phyloP scores from a whole-genome alignment of 306 rosid genomes.

The Senna tora region DNA sequence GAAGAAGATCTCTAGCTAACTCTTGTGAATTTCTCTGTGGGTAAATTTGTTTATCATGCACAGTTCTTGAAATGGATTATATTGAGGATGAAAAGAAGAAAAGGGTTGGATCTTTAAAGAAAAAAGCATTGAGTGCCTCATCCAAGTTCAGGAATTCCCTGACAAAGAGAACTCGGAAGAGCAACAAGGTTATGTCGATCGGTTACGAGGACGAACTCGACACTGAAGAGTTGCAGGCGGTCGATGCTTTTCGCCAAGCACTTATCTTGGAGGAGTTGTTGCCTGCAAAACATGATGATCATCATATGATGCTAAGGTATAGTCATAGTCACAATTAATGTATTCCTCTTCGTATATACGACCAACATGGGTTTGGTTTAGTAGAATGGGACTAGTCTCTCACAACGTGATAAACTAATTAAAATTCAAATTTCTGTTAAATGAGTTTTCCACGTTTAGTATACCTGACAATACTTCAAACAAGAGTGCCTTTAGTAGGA shows the following conservation, averaged over 20 bases:
- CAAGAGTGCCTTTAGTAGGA: too few relatives aligned
- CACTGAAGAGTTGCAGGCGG: constrained; percentile 71
- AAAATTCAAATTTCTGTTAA: too few relatives aligned
- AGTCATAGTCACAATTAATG: not conserved
- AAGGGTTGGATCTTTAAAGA: constrained; percentile 71
- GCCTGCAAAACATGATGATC: constrained; percentile 84
- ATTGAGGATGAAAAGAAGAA: constrained; percentile 83
- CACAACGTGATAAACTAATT: too few relatives aligned
- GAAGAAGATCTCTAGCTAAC: not conserved
- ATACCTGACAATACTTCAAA: too few relatives aligned
- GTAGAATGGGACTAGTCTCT: too few relatives aligned
- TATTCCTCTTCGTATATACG: too few relatives aligned
- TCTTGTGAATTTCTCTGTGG: not conserved
- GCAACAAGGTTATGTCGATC: constrained; percentile 77
- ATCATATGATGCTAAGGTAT: constrained; percentile 92
- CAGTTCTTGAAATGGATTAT: constrained; percentile 57
- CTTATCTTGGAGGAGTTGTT: constrained; percentile 87
- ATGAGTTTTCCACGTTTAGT: too few relatives aligned
- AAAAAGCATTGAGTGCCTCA: constrained; percentile 87
- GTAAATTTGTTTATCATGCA: not conserved
- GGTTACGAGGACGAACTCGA: constrained; percentile 65
- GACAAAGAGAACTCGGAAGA: constrained; percentile 68
- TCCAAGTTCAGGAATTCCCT: constrained; percentile 70
- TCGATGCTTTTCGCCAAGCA: constrained; percentile 87
- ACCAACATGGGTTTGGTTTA: too few relatives aligned